Evolutionary conservation across 345 rosid genomes (phyloP).

Genomic region (Bruguiera parviflora): DNA sequence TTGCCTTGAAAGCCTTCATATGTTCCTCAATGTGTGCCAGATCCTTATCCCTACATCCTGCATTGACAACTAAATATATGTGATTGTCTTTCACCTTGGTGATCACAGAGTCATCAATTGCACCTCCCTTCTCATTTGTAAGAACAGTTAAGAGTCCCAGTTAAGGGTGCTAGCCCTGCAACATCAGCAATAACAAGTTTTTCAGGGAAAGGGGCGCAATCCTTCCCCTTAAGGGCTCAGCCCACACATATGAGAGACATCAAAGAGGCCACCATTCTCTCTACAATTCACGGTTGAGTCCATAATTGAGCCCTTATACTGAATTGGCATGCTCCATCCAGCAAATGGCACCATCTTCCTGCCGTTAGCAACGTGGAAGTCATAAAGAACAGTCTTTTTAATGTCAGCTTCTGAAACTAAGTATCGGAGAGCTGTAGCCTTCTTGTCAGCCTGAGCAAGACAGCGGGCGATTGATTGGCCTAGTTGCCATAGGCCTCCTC

Average conservation of each 20-base stretch:
- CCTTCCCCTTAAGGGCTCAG: slow-evolving; percentile 95
- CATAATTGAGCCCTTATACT: slow-evolving; percentile 95
- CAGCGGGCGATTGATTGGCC: slow-evolving; percentile 87
- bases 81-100: slow-evolving; percentile 78
- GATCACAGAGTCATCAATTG: slow-evolving; percentile 94
- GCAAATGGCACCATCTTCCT: slow-evolving; percentile 99
- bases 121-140: slow-evolving; percentile 93
- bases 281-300: slow-evolving; percentile 95
- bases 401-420: slow-evolving; percentile 76
- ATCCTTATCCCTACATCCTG: slow-evolving; percentile 99
- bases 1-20: slow-evolving; percentile 85
- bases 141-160: slow-evolving; percentile 90
- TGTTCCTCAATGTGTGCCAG: slow-evolving; percentile 95
- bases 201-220: slow-evolving; percentile 79
- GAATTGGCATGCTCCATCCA: slow-evolving; percentile 99
- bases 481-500: slow-evolving; percentile 94
- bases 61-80: slow-evolving; percentile 93
- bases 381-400: slow-evolving; percentile 85
- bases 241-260: slow-evolving; percentile 98
- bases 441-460: slow-evolving; percentile 73
- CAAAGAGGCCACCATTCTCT: slow-evolving; percentile 81
- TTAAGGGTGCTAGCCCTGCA: slow-evolving; percentile 77
- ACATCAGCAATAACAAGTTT: slow-evolving; percentile 95
- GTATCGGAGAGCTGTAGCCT: slow-evolving; percentile 54
- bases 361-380: slow-evolving; percentile 75